Evolutionary conservation across 768 basidiomycete species (phyloP).

Genomic region (Collybia sp.): DNA sequence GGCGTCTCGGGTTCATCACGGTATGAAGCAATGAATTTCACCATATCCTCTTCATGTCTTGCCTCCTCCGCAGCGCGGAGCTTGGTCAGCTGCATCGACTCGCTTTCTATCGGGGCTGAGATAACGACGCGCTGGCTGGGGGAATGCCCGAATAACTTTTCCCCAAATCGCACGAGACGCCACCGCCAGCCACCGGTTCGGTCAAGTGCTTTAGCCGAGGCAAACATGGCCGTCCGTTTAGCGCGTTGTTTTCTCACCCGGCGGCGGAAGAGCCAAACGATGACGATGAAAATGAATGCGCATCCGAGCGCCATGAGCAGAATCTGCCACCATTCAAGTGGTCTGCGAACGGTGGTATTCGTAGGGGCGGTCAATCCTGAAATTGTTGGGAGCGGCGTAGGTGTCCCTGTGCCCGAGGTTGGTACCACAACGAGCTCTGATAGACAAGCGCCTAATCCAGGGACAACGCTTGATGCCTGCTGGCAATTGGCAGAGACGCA

Average conservation of each 20-base stretch:
- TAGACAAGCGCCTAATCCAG: slow-evolving; percentile 76
- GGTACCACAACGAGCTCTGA: slow-evolving; percentile 61
- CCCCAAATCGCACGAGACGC: slow-evolving; percentile 52
- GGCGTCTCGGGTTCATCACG: slow-evolving; percentile 3
- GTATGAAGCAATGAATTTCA: slow-evolving; percentile 18
- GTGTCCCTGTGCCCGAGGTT: slow-evolving; percentile 40
- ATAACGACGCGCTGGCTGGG: slow-evolving; percentile 9
- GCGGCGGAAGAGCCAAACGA: slow-evolving; percentile 66
- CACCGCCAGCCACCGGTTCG: slow-evolving; percentile 42
- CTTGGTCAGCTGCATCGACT: slow-evolving; percentile 11
- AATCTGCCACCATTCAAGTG: slow-evolving; percentile 79
- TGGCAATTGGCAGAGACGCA: slow-evolving; percentile 63
- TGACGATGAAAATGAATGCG: slow-evolving; percentile 67
- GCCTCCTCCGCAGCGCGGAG: slow-evolving; percentile 16
- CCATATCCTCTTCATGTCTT: slow-evolving; percentile 16
- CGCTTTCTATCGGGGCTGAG: slow-evolving; percentile 5
- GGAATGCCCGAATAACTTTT: slow-evolving; percentile 52
- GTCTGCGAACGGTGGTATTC: slow-evolving; percentile 18
- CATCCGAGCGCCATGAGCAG: slow-evolving; percentile 78
- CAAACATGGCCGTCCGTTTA: slow-evolving; percentile 61
- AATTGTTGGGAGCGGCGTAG: slow-evolving; percentile 45
- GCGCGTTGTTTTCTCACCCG: slow-evolving; percentile 64
- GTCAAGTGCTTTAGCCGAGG: slow-evolving; percentile 36
- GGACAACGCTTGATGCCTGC: slow-evolving; percentile 46
- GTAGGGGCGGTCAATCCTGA: slow-evolving; percentile 54